These are phyloP conservation scores for Malus hybrid DNA, from an alignment of 331 rosid species.

Conservation along the genomic window DNA sequence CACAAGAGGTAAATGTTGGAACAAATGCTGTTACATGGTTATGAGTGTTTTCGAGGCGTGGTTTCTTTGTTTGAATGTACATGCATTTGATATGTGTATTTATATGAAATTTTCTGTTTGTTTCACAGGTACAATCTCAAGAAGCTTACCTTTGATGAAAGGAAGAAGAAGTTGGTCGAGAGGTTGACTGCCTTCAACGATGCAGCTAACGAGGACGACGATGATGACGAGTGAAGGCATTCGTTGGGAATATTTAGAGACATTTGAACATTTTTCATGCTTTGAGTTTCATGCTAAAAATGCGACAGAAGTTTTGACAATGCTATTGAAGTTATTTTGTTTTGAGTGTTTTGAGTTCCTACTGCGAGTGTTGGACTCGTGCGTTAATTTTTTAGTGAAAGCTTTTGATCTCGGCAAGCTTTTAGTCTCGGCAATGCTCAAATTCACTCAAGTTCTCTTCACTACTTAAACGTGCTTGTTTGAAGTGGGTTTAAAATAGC, in stretches of 20 bases:
- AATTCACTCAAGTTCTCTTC: too few relatives aligned
- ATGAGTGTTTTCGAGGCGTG: neutral
- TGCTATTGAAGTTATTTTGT: neutral
- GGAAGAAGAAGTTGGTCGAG: slow-evolving; percentile 50
- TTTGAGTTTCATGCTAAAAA: slow-evolving; percentile 1
- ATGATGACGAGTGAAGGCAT: slow-evolving; percentile 30
- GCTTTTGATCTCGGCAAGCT: too few relatives aligned
- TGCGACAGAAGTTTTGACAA: neutral
- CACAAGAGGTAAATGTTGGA: slow-evolving; percentile 48
- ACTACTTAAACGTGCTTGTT: too few relatives aligned
- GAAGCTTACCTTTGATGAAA: slow-evolving; percentile 77
- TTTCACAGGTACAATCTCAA: slow-evolving; percentile 54
- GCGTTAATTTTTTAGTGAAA: too few relatives aligned
- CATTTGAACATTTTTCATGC: neutral
- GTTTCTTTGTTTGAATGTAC: neutral
- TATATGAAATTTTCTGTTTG: neutral
- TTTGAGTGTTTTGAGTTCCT: too few relatives aligned
- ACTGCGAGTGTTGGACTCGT: too few relatives aligned
- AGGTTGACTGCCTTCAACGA: slow-evolving; percentile 62
- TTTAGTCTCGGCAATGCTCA: too few relatives aligned
- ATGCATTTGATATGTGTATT: neutral
- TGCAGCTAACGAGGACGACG: slow-evolving; percentile 38
- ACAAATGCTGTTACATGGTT: neutral
- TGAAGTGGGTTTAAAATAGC: too few relatives aligned
- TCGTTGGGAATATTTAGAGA: neutral